Base-by-base conservation (phyloP, 2,329 filamentous ascomycete species). In the Cladophialophora immunda region DNA sequence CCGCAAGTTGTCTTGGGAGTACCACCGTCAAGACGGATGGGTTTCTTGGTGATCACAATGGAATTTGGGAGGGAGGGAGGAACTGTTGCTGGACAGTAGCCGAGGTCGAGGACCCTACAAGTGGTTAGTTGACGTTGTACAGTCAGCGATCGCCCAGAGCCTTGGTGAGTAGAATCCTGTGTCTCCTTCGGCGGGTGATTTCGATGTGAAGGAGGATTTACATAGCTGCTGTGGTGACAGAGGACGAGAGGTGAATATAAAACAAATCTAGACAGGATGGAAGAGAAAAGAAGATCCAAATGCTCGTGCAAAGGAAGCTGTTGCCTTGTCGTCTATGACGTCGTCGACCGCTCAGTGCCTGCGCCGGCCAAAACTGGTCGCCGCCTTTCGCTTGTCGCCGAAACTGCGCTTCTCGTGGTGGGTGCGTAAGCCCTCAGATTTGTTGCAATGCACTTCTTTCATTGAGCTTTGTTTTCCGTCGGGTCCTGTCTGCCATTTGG, bases 1-100 rank as follows among this genome's bases (percentile, higher is more conserved):
- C 58, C 58, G 58, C 11, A 27, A 27, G 15, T 38, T 47, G 9
- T 53, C 45, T 27, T 50, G 45, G 45, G 45, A 50, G 17, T 11
- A 50, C 45, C 45, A 50, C 45, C 45, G 11, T 27, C 45, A 27
- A 25, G 45, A 25, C n/a, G 8, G 45, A 50, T 27, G 45, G 45
- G 45, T 50, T 50, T 50, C 45, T 50, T 50, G 45, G 45, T 50
- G 45, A 25, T 9, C 19, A 50, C 4, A 9, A 25, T 25, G 19
- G 45, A 45, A 45, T 45, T n/a, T 38, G 36, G 13, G 36, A 38
- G 36, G 32, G 15, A 2, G 15, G 36, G 38, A 45, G 38, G 19
- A 19, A 45, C 38, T 25, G 45, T 13, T 11, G 22, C 9, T 25
- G 11, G 22, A 11, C 9, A 13, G 9, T 13, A 25, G 45, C 45